These are phyloP conservation scores for Phycomyces blakesleeanus DNA, from an alignment of 192 early-diverging fungal species.

Conservation along the genomic window DNA sequence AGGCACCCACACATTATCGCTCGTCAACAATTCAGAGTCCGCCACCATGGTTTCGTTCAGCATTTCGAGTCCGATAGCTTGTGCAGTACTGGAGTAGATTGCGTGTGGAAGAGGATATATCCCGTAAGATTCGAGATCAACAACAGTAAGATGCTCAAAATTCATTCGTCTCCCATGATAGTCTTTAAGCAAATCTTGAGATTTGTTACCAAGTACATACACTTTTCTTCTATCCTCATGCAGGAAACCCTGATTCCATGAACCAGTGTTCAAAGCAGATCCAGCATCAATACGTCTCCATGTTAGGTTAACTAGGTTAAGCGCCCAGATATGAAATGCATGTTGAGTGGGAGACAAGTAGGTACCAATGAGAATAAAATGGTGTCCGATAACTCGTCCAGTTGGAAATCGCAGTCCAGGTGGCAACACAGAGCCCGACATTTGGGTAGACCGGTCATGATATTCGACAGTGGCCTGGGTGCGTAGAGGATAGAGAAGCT, in stretches of 20 bases:
- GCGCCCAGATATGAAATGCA: slow-evolving; percentile 68
- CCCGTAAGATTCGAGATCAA: slow-evolving; percentile 73
- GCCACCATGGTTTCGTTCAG: slow-evolving; percentile 51
- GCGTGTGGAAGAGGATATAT: slow-evolving; percentile 48
- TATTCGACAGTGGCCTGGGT: slow-evolving; percentile 40
- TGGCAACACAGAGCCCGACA: slow-evolving; percentile 55
- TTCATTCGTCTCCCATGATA: slow-evolving; percentile 75
- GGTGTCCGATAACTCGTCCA: slow-evolving; percentile 65
- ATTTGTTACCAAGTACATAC: slow-evolving; percentile 68
- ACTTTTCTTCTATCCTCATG: slow-evolving; percentile 57
- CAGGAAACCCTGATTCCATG: slow-evolving; percentile 75
- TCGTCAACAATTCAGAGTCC: slow-evolving; percentile 51
- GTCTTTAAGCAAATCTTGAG: slow-evolving; percentile 69
- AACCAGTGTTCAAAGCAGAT: slow-evolving; percentile 60
- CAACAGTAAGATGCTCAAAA: slow-evolving; percentile 67
- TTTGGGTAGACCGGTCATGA: slow-evolving; percentile 61
- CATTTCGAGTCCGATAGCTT: slow-evolving; percentile 53
- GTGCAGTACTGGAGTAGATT: slow-evolving; percentile 45
- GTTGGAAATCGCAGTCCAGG: slow-evolving; percentile 78
- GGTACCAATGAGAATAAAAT: slow-evolving; percentile 68
- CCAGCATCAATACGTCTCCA: slow-evolving; percentile 71
- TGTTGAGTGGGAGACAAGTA: slow-evolving; percentile 62
- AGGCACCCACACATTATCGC: slow-evolving; percentile 44
- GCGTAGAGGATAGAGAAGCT: slow-evolving; percentile 57
- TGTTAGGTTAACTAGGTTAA: slow-evolving; percentile 53